phyloP scores from a whole-genome alignment of 148 eudicot species.

The Fagopyrum esculentum region DNA sequence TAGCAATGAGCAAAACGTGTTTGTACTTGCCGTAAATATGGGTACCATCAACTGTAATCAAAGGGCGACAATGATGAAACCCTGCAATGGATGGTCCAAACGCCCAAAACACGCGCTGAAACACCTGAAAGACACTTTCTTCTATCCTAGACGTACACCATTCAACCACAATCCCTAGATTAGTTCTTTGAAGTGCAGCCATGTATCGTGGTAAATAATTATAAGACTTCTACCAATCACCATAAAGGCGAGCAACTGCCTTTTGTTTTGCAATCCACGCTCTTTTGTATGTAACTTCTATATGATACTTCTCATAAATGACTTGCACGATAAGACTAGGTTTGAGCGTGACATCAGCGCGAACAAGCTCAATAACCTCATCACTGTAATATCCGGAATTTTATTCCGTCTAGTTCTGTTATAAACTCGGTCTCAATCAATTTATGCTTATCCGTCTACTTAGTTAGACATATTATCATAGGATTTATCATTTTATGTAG shows the following conservation, averaged over 20 bases:
- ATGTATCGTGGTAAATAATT: neutral
- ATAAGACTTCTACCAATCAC: neutral
- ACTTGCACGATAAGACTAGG: no score
- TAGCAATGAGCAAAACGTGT: no score
- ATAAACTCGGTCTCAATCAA: no score
- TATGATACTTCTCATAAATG: no score
- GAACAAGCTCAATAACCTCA: no score
- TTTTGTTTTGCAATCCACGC: neutral
- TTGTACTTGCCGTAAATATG: neutral
- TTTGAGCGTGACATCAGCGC: no score
- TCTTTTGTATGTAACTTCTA: neutral
- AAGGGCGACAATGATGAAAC: neutral
- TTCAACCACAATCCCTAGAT: neutral
- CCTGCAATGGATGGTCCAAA: neutral
- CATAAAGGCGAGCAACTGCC: neutral
- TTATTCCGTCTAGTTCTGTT: no score
- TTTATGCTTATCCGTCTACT: no score
- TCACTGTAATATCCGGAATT: no score
- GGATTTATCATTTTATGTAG: no score
- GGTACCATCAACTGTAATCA: neutral
- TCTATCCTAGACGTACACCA: neutral
- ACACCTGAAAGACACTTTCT: neutral
- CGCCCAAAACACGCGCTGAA: neutral
- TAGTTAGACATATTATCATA: no score
- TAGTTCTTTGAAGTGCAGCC: neutral